Evolutionary conservation across 2,329 filamentous ascomycete genomes (phyloP), one percentile per base, ranked within the genome.

Genomic region (Colletotrichum musae): DNA sequence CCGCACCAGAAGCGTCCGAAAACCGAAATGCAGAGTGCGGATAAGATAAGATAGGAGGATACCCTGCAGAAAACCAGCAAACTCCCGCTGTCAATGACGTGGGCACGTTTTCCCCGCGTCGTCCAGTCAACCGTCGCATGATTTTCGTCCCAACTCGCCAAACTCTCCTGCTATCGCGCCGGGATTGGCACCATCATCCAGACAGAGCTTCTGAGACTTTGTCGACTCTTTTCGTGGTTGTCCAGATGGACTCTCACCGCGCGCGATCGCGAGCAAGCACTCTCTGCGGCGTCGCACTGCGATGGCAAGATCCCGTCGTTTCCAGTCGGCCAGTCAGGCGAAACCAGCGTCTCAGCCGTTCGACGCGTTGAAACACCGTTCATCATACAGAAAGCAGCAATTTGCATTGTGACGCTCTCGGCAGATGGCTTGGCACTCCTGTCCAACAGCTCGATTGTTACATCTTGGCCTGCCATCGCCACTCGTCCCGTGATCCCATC

Each of bases 31-130:
- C 7, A 36, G 32, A 36, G 32, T 36, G 32, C 32, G 32, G 32
- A 36, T 36, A 36, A 36, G 32, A 36, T 36, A 36, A 36, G 21
- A 24, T 24, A 24, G 32, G 7, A 47, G 45, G 15, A 41, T 45
- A 70, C 67, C 63, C 53, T 70, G 56, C 51, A 61, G 47, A 57
- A 24, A 60, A 66, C 32, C 57, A 61, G 56, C 67, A 70, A 58
- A 67, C 66, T 70, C 67, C 62, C 63, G 67, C 67, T 70, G 67
- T 67, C 62, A 70, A 28, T 58, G 36, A 57, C 63, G 56, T 50
- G 28, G 21, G 47, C 26, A 45, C 61, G 15, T 52, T 53, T 41
- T 47, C 28, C 26, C 48, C 50, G 28, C 62, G 56, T 70, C 63
- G 63, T 48, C 63, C 39, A 60, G 67, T 58, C 56, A 67, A 67